Conservation (phyloP, 176 grass and related monocot genomes). For the Pontederia paniculata region DNA sequence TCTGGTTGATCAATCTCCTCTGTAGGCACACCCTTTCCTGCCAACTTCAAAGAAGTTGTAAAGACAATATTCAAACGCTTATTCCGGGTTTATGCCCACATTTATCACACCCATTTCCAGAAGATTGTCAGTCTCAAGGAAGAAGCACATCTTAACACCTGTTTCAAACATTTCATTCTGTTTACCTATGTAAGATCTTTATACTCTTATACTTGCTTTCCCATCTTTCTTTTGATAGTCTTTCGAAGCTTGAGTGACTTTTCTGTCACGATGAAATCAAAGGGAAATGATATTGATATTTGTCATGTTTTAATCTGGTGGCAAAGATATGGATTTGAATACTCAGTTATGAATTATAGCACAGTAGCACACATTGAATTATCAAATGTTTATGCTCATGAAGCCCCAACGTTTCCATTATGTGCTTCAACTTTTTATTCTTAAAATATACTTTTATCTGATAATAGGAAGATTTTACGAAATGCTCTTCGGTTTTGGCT, state of each 20-base stretch:
- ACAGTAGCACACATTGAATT: too few relatives aligned
- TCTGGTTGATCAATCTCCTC: constrained; percentile 11
- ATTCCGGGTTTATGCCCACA: constrained; percentile 96
- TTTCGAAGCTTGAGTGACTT: neutral
- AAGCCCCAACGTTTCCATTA: too few relatives aligned
- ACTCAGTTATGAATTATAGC: too few relatives aligned
- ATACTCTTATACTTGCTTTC: neutral
- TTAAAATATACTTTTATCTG: too few relatives aligned
- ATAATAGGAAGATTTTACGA: too few relatives aligned
- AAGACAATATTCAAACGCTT: constrained; percentile 96
- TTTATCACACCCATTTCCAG: constrained; percentile 90
- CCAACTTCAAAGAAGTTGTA: constrained; percentile 95
- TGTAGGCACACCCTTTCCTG: constrained; percentile 77
- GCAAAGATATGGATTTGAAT: too few relatives aligned
- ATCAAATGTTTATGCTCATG: too few relatives aligned
- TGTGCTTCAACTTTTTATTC: too few relatives aligned
- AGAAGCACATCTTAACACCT: constrained; percentile 98
- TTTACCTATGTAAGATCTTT: constrained; percentile 58
- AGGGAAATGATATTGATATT: neutral
- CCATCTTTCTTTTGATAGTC: neutral
- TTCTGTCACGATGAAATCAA: neutral
- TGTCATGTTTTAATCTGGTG: too few relatives aligned
- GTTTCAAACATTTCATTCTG: constrained; percentile 99
- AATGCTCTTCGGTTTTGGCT: too few relatives aligned
- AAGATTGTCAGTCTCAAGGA: constrained; percentile 99